A percentile compares a stretch with the other conserved stretches of the same genome.
phyloP scores from a whole-genome alignment of 441 rosid species.

The Pelargonium cotyledonis region DNA sequence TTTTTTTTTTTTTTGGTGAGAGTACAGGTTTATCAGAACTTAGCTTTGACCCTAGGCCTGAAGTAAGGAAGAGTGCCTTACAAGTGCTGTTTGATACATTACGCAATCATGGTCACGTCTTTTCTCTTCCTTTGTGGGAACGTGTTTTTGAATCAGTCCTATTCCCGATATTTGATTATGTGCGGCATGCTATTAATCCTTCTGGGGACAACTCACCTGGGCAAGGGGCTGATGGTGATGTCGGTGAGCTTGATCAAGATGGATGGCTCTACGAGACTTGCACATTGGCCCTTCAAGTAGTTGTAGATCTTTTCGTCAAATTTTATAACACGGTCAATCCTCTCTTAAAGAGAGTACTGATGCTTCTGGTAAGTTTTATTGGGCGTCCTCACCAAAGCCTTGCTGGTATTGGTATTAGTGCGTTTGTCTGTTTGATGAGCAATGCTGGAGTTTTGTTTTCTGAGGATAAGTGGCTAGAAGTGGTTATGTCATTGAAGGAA shows the following conservation, averaged over 20 bases:
- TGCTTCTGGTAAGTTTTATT: constrained; percentile 87
- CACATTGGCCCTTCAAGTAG: constrained; percentile 95
- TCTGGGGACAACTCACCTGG: constrained; percentile 65
- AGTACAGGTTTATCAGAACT: constrained; percentile 93
- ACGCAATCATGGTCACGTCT: constrained; percentile 95
- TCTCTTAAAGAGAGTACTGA: constrained; percentile 77
- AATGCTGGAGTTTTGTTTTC: constrained; percentile 88
- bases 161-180: constrained; percentile 98
- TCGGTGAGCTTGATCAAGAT: constrained; percentile 86
- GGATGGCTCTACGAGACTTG: constrained; percentile 99
- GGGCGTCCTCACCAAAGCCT: constrained; percentile 99
- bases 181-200: constrained; percentile 98
- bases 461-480: constrained; percentile 93
- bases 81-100: constrained; percentile 89
- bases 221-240: constrained; percentile 43
- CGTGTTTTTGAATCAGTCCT: constrained; percentile 88
- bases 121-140: constrained; percentile 87
- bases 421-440: constrained; percentile 97
- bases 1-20: no score
- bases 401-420: constrained; percentile 98
- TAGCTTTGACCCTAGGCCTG: constrained; percentile 98
- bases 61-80: constrained; percentile 94
- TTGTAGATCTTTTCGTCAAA: constrained; percentile 97
- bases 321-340: constrained; percentile 93
- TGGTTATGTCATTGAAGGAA: constrained; percentile 80